These are phyloP conservation scores for Plasmopara viticola DNA, from an alignment of 352 stramenopile species.

Conservation along the genomic window DNA sequence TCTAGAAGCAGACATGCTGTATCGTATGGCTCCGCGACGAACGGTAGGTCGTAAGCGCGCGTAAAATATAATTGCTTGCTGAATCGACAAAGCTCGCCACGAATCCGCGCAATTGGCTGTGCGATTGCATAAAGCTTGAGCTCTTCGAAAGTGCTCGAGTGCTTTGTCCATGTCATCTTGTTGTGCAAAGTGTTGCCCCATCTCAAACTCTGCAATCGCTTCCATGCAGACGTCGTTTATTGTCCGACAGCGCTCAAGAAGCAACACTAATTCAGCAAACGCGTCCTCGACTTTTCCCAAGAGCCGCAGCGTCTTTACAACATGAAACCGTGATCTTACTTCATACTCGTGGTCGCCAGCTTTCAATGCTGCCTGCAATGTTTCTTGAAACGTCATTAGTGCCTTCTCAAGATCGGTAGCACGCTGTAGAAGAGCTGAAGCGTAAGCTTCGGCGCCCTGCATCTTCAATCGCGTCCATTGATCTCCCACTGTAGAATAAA, in stretches of 20 bases:
- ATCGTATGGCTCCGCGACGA: slow-evolving; percentile 31
- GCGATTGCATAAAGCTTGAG: slow-evolving; percentile 41
- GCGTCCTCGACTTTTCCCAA: slow-evolving; percentile 36
- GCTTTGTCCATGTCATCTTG: slow-evolving; percentile 32
- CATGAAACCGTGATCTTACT: slow-evolving; percentile 31
- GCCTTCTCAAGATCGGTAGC: slow-evolving; percentile 30
- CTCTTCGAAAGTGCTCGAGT: slow-evolving; percentile 32
- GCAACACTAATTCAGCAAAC: slow-evolving; percentile 31
- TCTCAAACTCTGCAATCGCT: slow-evolving; percentile 41
- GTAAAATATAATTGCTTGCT: slow-evolving; percentile 56
- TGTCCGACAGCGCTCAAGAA: slow-evolving; percentile 31
- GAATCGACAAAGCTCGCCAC: slow-evolving; percentile 37
- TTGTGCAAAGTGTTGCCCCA: slow-evolving; percentile 38
- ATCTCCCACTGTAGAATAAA: slow-evolving; percentile 12
- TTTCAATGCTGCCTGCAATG: slow-evolving; percentile 31
- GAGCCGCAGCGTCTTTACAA: slow-evolving; percentile 30
- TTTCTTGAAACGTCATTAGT: slow-evolving; percentile 41
- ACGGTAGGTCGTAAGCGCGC: slow-evolving; percentile 21
- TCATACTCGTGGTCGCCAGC: slow-evolving; percentile 36
- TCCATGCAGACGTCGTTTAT: slow-evolving; percentile 38
- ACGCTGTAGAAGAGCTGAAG: slow-evolving; percentile 29
- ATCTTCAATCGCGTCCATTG: slow-evolving; percentile 33
- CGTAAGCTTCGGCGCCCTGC: slow-evolving; percentile 39
- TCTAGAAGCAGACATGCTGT: slow-evolving; percentile 14
- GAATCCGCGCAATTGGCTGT: slow-evolving; percentile 29